Evolutionary conservation across 768 basidiomycete species (phyloP), one percentile per base, ranked within the genome.

Genomic region (Mycena leptocephala): DNA sequence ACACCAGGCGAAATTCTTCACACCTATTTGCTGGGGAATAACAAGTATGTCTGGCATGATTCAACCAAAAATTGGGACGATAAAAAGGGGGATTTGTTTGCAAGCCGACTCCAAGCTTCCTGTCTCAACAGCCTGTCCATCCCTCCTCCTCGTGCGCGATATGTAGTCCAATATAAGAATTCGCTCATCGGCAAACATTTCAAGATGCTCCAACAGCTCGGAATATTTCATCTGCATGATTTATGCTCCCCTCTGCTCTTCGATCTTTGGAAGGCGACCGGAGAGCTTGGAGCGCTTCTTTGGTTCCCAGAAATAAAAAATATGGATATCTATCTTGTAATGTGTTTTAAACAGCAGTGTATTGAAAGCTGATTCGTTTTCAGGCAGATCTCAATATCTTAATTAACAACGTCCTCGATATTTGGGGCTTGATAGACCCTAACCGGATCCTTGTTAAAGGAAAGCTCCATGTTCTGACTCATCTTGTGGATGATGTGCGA

Each of bases 141-240:
- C 59, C 79, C 79, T 1, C 66, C 83, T 2, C 68, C 83, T 4
- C 80, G 82, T n/a, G 78, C 85, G 0, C 33, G 51, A 5, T 87
- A 87, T 65, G 77, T 87, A 10, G 70, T 85, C 2, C 81, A 85
- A 62, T 86, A 87, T 71, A 81, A 80, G 35, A 84, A 85, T 63
- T 70, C 70, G 8, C 80, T 87, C 2, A 84, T 87, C 26, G 84
- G 86, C 0, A 84, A 84, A 58, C 86, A 87, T 64, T 84, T 86
- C 81, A 84, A 85, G 72, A 72, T 71, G 11, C n/a, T n/a, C n/a
- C n/a, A n/a, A n/a, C n/a, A n/a, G n/a, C n/a, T n/a, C n/a, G n/a
- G n/a, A n/a, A n/a, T 76, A 4, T 88, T 88, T 66, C 79, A 83
- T 41, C 13, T 82, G 4, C 70, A 82, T 51, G 75, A 72, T 24